Evolutionary conservation across 768 basidiomycete species (phyloP).

Genomic region (Solioccasus polychromus): DNA sequence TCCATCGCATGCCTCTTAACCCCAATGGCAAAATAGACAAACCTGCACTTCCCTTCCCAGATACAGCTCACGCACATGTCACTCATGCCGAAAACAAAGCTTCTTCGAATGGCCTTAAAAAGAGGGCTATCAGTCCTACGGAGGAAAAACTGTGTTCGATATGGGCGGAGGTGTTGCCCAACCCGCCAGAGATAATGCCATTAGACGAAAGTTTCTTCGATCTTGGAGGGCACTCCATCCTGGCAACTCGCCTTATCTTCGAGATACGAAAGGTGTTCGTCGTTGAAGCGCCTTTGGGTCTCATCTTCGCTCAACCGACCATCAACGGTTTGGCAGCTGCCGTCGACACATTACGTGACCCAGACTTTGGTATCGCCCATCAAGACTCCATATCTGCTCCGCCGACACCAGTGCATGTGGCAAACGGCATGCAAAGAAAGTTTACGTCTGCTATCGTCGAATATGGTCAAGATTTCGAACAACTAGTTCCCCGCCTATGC

Average conservation of each 20-base stretch:
- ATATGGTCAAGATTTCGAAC: slow-evolving; percentile 78
- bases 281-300: slow-evolving; percentile 83
- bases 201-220: slow-evolving; percentile 97
- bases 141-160: slow-evolving; percentile 81
- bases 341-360: slow-evolving; percentile 70
- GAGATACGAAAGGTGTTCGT: slow-evolving; percentile 93
- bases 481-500: slow-evolving; percentile 55
- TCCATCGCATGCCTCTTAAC: slow-evolving; percentile 94
- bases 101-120: slow-evolving; percentile 25
- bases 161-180: slow-evolving; percentile 81
- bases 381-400: slow-evolving; percentile 24
- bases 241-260: slow-evolving; percentile 95
- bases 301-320: slow-evolving; percentile 91
- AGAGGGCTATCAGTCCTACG: slow-evolving; percentile 55
- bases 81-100: slow-evolving; percentile 41
- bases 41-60: slow-evolving; percentile 96
- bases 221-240: slow-evolving; percentile 96
- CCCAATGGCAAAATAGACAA: slow-evolving; percentile 99
- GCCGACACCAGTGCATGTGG: slow-evolving; percentile 11
- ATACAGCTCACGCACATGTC: slow-evolving; percentile 67
- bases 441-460: slow-evolving; percentile 40
- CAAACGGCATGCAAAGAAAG: slow-evolving; percentile 16
- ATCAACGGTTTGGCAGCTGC: slow-evolving; percentile 72
- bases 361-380: slow-evolving; percentile 72
- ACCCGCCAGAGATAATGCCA: slow-evolving; percentile 72